These are phyloP conservation scores for Cercophora newfieldiana DNA, from an alignment of 495 filamentous ascomycete species.

Conservation along the genomic window DNA sequence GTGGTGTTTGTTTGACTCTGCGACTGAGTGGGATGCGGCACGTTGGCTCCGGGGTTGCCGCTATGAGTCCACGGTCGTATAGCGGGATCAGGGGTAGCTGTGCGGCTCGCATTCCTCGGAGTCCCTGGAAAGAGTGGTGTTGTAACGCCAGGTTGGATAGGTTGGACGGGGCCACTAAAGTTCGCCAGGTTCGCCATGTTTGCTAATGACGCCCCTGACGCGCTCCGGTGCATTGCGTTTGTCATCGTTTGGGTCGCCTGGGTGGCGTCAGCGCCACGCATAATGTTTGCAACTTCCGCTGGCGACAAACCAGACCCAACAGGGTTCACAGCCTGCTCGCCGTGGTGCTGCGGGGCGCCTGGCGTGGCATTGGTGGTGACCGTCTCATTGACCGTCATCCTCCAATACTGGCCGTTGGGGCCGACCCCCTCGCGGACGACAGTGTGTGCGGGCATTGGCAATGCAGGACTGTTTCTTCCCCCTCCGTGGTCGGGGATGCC, in stretches of 20 bases:
- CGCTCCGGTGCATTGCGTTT: constrained; percentile 50
- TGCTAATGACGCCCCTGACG: constrained; percentile 43
- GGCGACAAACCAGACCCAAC: constrained; percentile 29
- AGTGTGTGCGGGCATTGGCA: constrained; percentile 17
- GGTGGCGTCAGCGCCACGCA: constrained; percentile 44
- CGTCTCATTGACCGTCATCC: constrained; percentile 33
- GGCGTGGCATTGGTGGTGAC: neutral
- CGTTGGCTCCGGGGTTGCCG: neutral
- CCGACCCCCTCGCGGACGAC: constrained; percentile 31
- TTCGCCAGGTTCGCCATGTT: constrained; percentile 35
- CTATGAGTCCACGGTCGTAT: constrained; percentile 25
- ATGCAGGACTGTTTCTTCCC: constrained; percentile 21
- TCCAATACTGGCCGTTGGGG: constrained; percentile 34
- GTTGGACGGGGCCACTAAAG: constrained; percentile 33
- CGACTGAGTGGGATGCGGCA: constrained; percentile 21
- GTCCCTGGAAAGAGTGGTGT: constrained; percentile 37
- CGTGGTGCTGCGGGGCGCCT: constrained; percentile 12
- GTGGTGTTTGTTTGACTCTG: constrained; percentile 21
- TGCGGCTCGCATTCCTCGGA: constrained; percentile 40
- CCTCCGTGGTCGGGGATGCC: constrained; percentile 9
- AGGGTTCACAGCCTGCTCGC: constrained; percentile 10
- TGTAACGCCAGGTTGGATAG: constrained; percentile 43
- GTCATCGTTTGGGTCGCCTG: constrained; percentile 43
- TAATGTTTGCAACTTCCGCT: constrained; percentile 40
- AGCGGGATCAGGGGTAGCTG: constrained; percentile 45